Base-by-base conservation (phyloP, 768 basidiomycete species). In the Phylloporus arenicola region DNA sequence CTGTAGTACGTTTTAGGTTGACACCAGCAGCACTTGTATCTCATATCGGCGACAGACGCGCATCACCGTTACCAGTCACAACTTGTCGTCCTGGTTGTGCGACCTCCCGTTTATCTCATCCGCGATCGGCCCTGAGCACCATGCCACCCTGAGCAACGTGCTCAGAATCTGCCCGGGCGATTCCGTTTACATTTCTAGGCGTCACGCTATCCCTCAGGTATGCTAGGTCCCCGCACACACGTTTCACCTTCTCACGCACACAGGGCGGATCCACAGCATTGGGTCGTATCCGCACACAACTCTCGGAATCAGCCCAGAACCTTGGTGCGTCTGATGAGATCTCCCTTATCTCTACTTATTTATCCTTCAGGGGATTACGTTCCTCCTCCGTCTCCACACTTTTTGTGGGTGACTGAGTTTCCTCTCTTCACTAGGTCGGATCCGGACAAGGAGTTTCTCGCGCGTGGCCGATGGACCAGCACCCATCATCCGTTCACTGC, bases 401-500 rank as follows among this genome's bases (percentile, higher is more conserved):
- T 97, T 69, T 75, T 94, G 17, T 97, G 94, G 94, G 81, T 97
- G 47, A 95, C 92, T 5, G 92, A 95, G 66, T 96, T 96, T 65
- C 94, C 94, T 13, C 76, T 97, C 20, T 96, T 95, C 72, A 83
- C 93, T 14, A 82, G 76, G 27, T 82, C 85, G 33, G 93, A 96
- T 65, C 75, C 77, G 48, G 93, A 96, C 72, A 96, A 96, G 70
- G 83, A 88, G 33, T 81, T 85, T 63, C 70, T 92, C 27, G 88
- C 92, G 4, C 78, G 82, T 50, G 93, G 93, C 27, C 77, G 92
- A 60, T 95, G 91, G 89, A 87, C 88, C 56, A 88, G 88, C 55
- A 84, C 90, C 3, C 94, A 97, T 61, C 94, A 97, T 68, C 94
- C 94, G 3, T 97, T 97, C 69, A 97, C 94, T 12, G 93, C 94